These are phyloP conservation scores for Aureobasidium sp. DNA, from an alignment of 2,329 filamentous ascomycete species.

Conservation along the genomic window DNA sequence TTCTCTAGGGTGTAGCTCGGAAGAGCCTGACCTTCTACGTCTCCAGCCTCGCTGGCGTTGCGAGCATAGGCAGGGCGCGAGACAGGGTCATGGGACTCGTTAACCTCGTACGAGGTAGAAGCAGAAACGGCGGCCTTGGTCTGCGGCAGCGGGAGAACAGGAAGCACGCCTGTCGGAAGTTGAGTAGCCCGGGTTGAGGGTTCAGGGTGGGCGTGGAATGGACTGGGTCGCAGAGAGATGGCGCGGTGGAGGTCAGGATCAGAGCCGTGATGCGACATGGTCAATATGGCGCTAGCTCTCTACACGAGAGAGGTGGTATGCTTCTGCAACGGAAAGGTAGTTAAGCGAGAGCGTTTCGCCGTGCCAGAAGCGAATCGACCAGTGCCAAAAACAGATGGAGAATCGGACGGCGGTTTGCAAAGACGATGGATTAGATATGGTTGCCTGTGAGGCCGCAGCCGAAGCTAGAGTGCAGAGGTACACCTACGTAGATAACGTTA, in stretches of 20 bases:
- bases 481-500: not conserved
- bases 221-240: conserved; percentile 42
- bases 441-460: not conserved
- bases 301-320: not conserved
- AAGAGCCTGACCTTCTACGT: conserved; percentile 43
- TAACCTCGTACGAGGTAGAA: conserved; percentile 36
- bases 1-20: conserved; percentile 57
- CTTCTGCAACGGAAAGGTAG: not conserved
- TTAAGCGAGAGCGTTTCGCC: not conserved
- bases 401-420: not conserved
- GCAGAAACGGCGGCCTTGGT: conserved; percentile 29
- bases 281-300: not conserved
- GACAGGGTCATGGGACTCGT: conserved; percentile 29
- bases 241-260: conserved; percentile 43
- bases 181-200: conserved; percentile 22
- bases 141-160: conserved; percentile 24
- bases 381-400: not conserved
- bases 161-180: conserved; percentile 19
- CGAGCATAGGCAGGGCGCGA: conserved; percentile 30
- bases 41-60: conserved; percentile 26
- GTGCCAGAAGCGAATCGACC: not conserved
- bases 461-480: not conserved
- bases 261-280: conserved; percentile 25
- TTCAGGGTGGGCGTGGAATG: conserved; percentile 34
- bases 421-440: conserved; percentile 10